Base-by-base conservation (phyloP, 164 flowering plant species). In the Nelumbo lutea region DNA sequence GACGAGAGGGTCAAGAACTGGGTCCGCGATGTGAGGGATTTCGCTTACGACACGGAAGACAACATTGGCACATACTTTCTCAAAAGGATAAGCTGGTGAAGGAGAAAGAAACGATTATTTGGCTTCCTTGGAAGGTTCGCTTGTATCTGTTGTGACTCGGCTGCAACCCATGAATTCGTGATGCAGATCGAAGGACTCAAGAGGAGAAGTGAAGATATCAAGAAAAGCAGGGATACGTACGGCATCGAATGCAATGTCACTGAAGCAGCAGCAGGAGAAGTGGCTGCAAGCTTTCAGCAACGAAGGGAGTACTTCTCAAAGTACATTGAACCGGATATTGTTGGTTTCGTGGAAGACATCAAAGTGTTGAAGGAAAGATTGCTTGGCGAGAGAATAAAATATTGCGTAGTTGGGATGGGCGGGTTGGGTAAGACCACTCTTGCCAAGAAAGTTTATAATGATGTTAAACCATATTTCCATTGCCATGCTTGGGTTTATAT, bases 1-100 rank as follows among this genome's bases (percentile, higher is more conserved):
- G 52, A 59, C 46, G 15, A 66, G 5, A 53, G 46, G 5, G 58
- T 73, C 10, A 63, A 47, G 46, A 15, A 63, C 0, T 70, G 77
- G 77, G 71, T 66, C 5, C 15, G 27, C 2, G 53, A 70, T 0
- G 62, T 66, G 41, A 70, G 53, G 5, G 45, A 67, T 0, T 11
- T 48, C 14, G 55, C 74, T 3, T 67, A 56, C 42, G 5, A 44
- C 0, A 64, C 69, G 3, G 74, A 73, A 63, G 77, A 77, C 50
- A 51, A 66, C 42, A 64, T 74, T 9, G 72, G 74, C 39, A 59
- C 57, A n/a, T 77, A 66, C 65, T 39, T 64, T 13, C 71, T 73
- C 41, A 47, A 64, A 59, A 15, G 42, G n/a, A 48, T 43, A n/a
- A 56, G 56, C 14, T 51, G 59, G 66, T 59, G 38, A 7, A 65